A percentile compares a stretch with the other conserved stretches of the same genome.
Conservation (phyloP, 352 stramenopile genomes). For the Globisporangium cylindrosporum region DNA sequence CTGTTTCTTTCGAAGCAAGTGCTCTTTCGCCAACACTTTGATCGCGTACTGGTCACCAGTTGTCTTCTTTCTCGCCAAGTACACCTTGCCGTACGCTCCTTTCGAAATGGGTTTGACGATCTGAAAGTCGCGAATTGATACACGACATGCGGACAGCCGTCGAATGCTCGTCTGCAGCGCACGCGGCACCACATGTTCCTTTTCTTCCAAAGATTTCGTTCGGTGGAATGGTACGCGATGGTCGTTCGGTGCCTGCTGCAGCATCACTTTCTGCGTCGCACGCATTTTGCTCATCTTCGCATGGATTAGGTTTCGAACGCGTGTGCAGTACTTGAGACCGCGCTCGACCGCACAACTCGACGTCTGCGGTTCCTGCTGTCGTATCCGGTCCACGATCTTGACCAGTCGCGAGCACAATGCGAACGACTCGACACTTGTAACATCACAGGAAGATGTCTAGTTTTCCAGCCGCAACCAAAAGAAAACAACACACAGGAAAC, state of each 20-base stretch:
- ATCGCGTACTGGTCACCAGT: slow-evolving; percentile 90
- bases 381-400: slow-evolving; percentile 77
- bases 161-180: slow-evolving; percentile 1
- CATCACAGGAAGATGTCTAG: slow-evolving; percentile 67
- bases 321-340: slow-evolving; percentile 52
- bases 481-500: slow-evolving; percentile 1
- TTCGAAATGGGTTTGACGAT: slow-evolving; percentile 90
- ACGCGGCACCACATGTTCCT: slow-evolving; percentile 29
- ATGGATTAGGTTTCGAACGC: slow-evolving; percentile 71
- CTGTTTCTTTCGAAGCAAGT: slow-evolving; percentile 88
- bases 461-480: not conserved
- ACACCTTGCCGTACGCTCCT: slow-evolving; percentile 88
- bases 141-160: slow-evolving; percentile 32
- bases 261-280: slow-evolving; percentile 74
- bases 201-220: slow-evolving; percentile 77
- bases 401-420: slow-evolving; percentile 68
- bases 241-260: slow-evolving; percentile 53
- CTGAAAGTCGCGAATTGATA: slow-evolving; percentile 84
- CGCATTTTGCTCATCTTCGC: slow-evolving; percentile 89
- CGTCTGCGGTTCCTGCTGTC: slow-evolving; percentile 46
- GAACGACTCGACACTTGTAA: slow-evolving; percentile 74
- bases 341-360: slow-evolving; percentile 46
- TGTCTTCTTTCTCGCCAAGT: slow-evolving; percentile 82
- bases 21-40: slow-evolving; percentile 89
- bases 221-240: slow-evolving; percentile 49